phyloP scores from a whole-genome alignment of 768 basidiomycete genomes.

The Rhizopogon salebrosus region DNA sequence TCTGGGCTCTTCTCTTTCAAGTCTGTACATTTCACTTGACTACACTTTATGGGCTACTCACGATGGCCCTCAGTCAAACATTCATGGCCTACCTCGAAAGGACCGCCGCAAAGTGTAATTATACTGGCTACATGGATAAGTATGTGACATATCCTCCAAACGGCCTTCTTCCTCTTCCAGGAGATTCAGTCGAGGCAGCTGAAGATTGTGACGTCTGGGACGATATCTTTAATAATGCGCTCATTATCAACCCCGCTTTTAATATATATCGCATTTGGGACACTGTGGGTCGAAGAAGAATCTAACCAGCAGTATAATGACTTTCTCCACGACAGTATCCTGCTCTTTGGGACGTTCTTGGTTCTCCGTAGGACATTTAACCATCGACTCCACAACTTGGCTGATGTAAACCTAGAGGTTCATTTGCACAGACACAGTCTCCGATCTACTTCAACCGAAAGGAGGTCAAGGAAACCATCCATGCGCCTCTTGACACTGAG shows the following conservation, averaged over 20 bases:
- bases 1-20: conserved; percentile 68
- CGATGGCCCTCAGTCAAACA: conserved; percentile 40
- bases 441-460: conserved; percentile 67
- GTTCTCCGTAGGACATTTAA: conserved; percentile 56
- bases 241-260: conserved; percentile 68
- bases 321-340: conserved; percentile 36
- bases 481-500: conserved; percentile 54
- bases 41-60: background rate
- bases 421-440: conserved; percentile 48
- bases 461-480: conserved; percentile 63
- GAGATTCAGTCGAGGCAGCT: conserved; percentile 40
- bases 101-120: conserved; percentile 51
- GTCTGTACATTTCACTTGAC: conserved; percentile 30
- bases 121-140: conserved; percentile 55
- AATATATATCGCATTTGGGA: conserved; percentile 76
- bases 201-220: conserved; percentile 66
- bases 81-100: conserved; percentile 57
- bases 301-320: background rate
- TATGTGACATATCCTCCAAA: conserved; percentile 64
- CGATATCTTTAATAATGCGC: conserved; percentile 54
- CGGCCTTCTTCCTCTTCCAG: conserved; percentile 64
- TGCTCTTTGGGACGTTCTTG: conserved; percentile 73
- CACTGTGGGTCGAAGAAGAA: conserved; percentile 31
- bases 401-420: conserved; percentile 35
- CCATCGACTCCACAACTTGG: background rate